Evolutionary conservation across 352 stramenopile species (phyloP), one percentile per base, ranked within the genome.

Genomic region (Pythium periplocum): DNA sequence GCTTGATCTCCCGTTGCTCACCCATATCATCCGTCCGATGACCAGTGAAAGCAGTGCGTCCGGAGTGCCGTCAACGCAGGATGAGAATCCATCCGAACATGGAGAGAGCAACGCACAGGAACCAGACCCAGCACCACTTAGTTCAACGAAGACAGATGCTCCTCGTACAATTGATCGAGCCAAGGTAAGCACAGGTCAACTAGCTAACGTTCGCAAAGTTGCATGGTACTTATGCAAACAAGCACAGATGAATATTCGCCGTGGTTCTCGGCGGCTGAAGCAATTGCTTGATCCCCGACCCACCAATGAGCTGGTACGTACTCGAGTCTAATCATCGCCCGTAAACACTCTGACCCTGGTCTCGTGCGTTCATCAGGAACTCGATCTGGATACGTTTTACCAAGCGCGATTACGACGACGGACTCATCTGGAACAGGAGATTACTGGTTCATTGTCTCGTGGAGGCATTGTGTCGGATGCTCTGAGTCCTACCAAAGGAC

Each of bases 331-430:
- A 48, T 48, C 17, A 11, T 48, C 17, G 43, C 9, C 9, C 7
- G 31, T 30, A 11, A 32, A 8, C 4, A 46, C 30, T 52, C 30
- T 42, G 17, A 52, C 46, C 46, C 17, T 11, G 9, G 43, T 48
- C 43, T 52, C 32, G 10, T 41, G 46, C 35, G n/a, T 42, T 11
- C 6, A 47, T 31, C 38, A 87, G 76, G 61, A 83, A 53, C 62
- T 87, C 33, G 73, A 86, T 43, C 55, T 84, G 12, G 77, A 87
- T 47, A 47, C 54, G 4, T 87, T 83, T 44, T 84, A 87, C 55
- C 64, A 71, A 30, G 73, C 68, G 26, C 69, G 74, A 30, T 57
- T 78, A 43, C 72, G 74, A 9, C 69, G 72, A 10, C 72, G 77
- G 6, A 83, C 77, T 17, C 69, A 78, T 41, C 65, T 83, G 48